Conservation (phyloP, 208 protist species). For the Tritrichomonas musculus region DNA sequence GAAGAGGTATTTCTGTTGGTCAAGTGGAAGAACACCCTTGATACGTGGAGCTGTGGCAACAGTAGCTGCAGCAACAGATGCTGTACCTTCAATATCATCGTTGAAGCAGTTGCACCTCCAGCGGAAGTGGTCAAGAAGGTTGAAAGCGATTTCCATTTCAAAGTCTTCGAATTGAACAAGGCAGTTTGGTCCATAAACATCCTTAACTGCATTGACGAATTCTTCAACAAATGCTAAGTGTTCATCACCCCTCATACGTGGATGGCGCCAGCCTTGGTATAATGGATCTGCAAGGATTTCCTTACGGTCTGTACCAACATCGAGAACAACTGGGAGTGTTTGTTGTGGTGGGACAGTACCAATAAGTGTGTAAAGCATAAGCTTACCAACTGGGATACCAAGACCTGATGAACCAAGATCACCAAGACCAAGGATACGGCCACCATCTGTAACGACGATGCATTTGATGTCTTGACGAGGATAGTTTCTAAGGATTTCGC, state of each 20-base stretch:
- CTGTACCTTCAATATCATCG: constrained; percentile 9
- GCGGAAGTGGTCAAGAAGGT: neutral
- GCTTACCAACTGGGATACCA: neutral
- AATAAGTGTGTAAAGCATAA: neutral
- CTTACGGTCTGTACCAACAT: constrained; percentile 23
- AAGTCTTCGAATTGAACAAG: neutral
- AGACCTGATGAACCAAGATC: neutral
- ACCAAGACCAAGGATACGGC: constrained; percentile 5
- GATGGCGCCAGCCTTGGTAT: neutral
- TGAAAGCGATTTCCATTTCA: neutral
- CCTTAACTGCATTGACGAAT: neutral
- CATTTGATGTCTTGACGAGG: neutral
- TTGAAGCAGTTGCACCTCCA: neutral
- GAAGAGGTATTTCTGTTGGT: neutral
- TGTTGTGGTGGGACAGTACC: neutral
- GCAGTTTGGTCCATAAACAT: neutral
- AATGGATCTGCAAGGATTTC: neutral
- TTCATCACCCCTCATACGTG: neutral
- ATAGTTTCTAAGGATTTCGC: neutral
- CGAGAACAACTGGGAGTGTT: neutral
- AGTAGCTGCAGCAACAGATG: neutral
- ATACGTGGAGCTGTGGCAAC: neutral
- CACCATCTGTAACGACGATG: constrained; percentile 28
- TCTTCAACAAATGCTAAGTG: neutral
- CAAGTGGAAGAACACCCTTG: neutral